Evolutionary conservation across 345 rosid genomes (phyloP), one percentile per base, ranked within the genome.

Genomic region (Lepidium didymum): DNA sequence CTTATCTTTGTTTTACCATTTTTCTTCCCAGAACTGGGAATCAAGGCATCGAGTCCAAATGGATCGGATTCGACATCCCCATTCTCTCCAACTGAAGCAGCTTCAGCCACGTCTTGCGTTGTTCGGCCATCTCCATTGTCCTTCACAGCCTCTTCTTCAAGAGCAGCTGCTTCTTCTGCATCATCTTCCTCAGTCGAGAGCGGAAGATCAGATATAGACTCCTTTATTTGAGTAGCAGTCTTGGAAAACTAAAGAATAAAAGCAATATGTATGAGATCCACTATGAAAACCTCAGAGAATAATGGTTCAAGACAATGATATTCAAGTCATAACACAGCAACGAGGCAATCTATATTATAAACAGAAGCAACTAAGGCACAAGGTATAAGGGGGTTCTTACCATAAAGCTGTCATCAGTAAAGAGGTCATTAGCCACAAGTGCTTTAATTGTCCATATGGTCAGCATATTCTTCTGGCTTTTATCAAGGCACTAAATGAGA

Each of bases 381-480:
- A 59, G 55, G 60, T 6, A 52, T 13, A 11, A 29, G 1, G 1
- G 43, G 51, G 65, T 37, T 52, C 85, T 23, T 81, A 94, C 99
- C 96, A 94, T 81, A 69, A 94, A 94, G 85, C 93, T 94, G 80
- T 94, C 99, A 66, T 94, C 99, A 6, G 97, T 91, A 75, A 83
- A 83, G 19, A 94, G 82, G 75, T 94, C 99, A 78, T 91, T 91
- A 52, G 95, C 93, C 74, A 89, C 82, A 78, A 94, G 96, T 47
- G 97, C 96, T 63, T 64, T 76, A 51, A 84, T 60, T 46, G 85
- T 85, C 99, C 99, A 91, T 8, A 74, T 69, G 44, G 74, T 81
- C 62, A 94, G 63, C 65, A 77, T 83, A 79, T 87, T 82, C 81
- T 76, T 87, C 86, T 91, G 96, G 78, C 76, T 85, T 76, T 75